A percentile compares a stretch with the other conserved stretches of the same genome.
These are phyloP conservation scores for Perkinsus olseni DNA, from an alignment of 169 alveolate species.

Conservation along the genomic window DNA sequence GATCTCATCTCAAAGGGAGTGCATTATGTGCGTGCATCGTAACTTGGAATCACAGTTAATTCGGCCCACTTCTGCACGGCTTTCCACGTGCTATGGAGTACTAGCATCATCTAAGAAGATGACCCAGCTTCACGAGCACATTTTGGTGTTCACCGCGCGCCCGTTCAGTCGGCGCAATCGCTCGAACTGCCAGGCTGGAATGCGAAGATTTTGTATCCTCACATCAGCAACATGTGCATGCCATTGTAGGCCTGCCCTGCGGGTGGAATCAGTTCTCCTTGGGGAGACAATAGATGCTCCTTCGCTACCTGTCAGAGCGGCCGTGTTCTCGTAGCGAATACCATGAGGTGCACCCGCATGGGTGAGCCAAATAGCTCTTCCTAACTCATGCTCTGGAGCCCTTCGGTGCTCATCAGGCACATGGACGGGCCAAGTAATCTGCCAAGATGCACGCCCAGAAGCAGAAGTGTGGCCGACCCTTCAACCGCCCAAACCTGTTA, in stretches of 20 bases:
- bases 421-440: neutral
- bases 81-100: neutral
- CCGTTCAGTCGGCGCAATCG: no score
- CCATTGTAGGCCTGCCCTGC: neutral
- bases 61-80: neutral
- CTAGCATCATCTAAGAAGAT: neutral
- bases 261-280: neutral
- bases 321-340: neutral
- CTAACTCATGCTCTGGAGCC: no score
- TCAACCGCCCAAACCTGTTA: neutral
- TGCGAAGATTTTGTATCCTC: no score
- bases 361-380: neutral
- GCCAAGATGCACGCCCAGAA: neutral
- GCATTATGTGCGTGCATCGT: neutral
- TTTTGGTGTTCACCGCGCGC: no score
- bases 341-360: neutral
- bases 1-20: neutral
- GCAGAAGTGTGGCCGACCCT: neutral
- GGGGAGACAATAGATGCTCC: neutral
- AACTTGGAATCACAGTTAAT: no score
- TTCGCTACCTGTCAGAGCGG: neutral
- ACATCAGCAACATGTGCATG: no score
- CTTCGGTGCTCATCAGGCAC: neutral
- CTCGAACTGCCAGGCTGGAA: no score
- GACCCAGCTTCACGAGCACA: no score